These are phyloP conservation scores for Ganoderma lucidum DNA, from an alignment of 1,284 basidiomycete species.

Conservation along the genomic window DNA sequence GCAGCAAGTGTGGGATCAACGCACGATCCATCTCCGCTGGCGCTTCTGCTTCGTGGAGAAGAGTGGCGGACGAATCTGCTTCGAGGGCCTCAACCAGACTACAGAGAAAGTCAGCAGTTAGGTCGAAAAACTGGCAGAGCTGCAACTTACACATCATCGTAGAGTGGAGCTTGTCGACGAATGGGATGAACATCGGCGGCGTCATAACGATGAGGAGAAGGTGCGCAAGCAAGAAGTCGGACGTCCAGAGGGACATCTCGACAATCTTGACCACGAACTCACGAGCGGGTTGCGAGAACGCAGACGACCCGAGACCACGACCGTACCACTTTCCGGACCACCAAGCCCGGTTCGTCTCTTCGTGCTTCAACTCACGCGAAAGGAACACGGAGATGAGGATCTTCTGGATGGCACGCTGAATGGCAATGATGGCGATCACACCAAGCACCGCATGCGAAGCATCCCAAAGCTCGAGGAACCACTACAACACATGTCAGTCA, in stretches of 20 bases:
- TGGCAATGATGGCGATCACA: slow-evolving; percentile 84
- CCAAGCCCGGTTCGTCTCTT: slow-evolving; percentile 97
- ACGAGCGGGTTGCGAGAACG: slow-evolving; percentile 92
- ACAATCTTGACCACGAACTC: slow-evolving; percentile 98
- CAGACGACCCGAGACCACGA: slow-evolving; percentile 85
- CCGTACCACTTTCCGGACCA: slow-evolving; percentile 99
- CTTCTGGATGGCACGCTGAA: slow-evolving; percentile 93
- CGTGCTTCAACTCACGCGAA: slow-evolving; percentile 95
- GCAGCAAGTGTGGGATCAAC: slow-evolving; percentile 36
- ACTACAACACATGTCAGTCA: slow-evolving; percentile 53
- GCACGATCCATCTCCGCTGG: slow-evolving; percentile 89
- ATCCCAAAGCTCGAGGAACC: slow-evolving; percentile 98
- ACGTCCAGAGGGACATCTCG: slow-evolving; percentile 94
- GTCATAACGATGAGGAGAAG: slow-evolving; percentile 88
- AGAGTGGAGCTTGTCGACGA: slow-evolving; percentile 87
- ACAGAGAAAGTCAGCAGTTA: slow-evolving; percentile 10
- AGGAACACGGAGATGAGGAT: slow-evolving; percentile 93
- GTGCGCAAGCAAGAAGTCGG: slow-evolving; percentile 87
- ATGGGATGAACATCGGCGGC: slow-evolving; percentile 87
- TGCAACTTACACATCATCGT: slow-evolving; percentile 82
- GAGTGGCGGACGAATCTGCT: slow-evolving; percentile 94
- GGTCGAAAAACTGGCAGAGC: slow-evolving; percentile 29
- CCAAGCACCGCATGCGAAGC: slow-evolving; percentile 93
- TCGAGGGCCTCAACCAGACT: slow-evolving; percentile 92
- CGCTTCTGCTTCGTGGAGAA: slow-evolving; percentile 95